Evolutionary conservation across 768 basidiomycete genomes (phyloP), one percentile per base, ranked within the genome.

Genomic region (Leccinum disarticulatum): DNA sequence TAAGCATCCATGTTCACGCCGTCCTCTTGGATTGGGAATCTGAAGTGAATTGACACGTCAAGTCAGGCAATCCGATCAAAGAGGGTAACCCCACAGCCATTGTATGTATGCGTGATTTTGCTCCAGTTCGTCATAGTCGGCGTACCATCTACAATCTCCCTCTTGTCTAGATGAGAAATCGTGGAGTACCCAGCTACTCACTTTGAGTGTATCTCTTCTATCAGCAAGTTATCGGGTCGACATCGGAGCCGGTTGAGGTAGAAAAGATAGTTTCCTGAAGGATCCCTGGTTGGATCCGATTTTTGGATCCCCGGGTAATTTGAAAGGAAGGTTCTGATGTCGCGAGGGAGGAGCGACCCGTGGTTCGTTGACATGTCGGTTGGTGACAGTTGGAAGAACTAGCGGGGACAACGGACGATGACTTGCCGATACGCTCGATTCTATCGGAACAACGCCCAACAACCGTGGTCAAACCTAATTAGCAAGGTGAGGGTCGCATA

Each of bases 41-140:
- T 90, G 22, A 19, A 22, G 36, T 19, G 38, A 8, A 8, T 11
- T 5, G 11, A 46, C 43, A 46, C 19, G 10, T 46, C 43, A 19
- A 10, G 19, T 46, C 43, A 46, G n/a, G 43, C 19, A 22, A 19
- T 19, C 10, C 14, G 11, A 53, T 33, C n/a, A 41, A 55, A 31
- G 38, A 17, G 6, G 35, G 19, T 13, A 46, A 47, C 76, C 88
- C 66, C 74, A 90, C 86, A 91, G 70, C 89, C 90, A 91, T 67
- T 91, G 90, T 48, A 91, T 87, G 69, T 82, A 91, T 1, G 84
- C 85, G 66, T 91, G 90, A 58, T 85, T 84, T 62, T 76, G 70
- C 70, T 92, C 90, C 31, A 92, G 76, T 61, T 77, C 81, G 31
- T 73, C 67, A 63, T 87, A 87, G 66, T 90, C 79, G 6, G 83